Conservation (phyloP, 176 grass and related monocot genomes). For the Alloteropsis semialata region DNA sequence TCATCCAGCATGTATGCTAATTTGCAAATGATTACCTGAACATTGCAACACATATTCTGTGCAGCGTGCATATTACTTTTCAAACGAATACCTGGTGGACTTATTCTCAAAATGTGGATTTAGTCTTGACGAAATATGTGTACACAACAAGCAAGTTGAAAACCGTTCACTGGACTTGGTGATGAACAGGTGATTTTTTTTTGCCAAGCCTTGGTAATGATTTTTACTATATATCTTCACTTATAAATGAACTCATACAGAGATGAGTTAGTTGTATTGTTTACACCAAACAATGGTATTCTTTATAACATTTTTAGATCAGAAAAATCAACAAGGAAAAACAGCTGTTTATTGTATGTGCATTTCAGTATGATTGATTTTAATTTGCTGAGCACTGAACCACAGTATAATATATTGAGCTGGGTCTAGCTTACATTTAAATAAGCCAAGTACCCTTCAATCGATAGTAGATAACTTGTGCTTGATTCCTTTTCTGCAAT, state of each 20-base stretch:
- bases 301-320: background rate
- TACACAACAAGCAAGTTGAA: conserved; percentile 88
- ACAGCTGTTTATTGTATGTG: background rate
- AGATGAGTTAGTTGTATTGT: background rate
- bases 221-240: background rate
- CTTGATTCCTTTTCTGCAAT: background rate
- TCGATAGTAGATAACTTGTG: background rate
- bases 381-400: background rate
- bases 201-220: background rate
- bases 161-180: conserved; percentile 83
- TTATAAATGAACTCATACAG: background rate
- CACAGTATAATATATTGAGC: background rate
- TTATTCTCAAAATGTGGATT: conserved; percentile 74
- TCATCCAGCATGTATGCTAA: conserved; percentile 21
- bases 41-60: background rate
- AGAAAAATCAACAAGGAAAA: background rate
- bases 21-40: conserved; percentile 33
- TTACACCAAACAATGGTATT: background rate
- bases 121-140: conserved; percentile 61
- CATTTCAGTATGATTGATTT: background rate
- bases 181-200: conserved; percentile 77
- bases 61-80: conserved; percentile 94
- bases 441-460: background rate
- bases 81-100: conserved; percentile 60
- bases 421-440: background rate